Conservation (phyloP, 2,329 filamentous ascomycete genomes). For the Penicillium sp. region DNA sequence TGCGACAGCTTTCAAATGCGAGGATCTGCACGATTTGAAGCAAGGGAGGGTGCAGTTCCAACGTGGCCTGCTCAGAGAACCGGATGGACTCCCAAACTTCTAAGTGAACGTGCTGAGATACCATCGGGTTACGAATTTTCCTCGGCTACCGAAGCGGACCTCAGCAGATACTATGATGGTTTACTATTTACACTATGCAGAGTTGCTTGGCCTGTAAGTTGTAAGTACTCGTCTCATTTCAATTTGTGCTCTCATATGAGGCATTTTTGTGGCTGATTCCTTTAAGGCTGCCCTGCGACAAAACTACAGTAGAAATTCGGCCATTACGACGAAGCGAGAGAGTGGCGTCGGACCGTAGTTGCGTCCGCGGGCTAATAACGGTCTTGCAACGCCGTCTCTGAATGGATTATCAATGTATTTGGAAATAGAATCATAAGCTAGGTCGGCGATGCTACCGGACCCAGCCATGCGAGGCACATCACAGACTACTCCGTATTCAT, state of each 20-base stretch:
- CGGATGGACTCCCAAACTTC: background rate
- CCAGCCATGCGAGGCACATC: background rate
- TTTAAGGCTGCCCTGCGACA: background rate
- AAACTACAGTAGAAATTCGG: background rate
- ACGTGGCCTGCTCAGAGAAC: constrained; percentile 14
- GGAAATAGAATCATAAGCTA: background rate
- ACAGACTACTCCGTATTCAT: background rate
- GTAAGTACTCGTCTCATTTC: too few relatives aligned
- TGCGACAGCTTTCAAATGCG: background rate
- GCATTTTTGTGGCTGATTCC: background rate
- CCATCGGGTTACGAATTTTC: background rate
- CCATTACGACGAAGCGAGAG: background rate
- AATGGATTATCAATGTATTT: background rate
- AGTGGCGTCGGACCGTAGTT: constrained; percentile 2
- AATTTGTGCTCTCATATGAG: background rate
- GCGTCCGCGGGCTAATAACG: background rate
- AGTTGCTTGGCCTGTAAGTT: too few relatives aligned
- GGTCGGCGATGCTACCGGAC: background rate
- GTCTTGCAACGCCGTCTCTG: background rate
- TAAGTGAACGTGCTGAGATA: background rate
- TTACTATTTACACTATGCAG: background rate
- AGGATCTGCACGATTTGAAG: constrained; percentile 16
- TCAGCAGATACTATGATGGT: background rate
- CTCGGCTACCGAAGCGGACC: background rate
- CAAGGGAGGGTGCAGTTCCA: constrained; percentile 17